Evolutionary conservation across 768 basidiomycete species (phyloP).

Genomic region (Baorangia bicolor): DNA sequence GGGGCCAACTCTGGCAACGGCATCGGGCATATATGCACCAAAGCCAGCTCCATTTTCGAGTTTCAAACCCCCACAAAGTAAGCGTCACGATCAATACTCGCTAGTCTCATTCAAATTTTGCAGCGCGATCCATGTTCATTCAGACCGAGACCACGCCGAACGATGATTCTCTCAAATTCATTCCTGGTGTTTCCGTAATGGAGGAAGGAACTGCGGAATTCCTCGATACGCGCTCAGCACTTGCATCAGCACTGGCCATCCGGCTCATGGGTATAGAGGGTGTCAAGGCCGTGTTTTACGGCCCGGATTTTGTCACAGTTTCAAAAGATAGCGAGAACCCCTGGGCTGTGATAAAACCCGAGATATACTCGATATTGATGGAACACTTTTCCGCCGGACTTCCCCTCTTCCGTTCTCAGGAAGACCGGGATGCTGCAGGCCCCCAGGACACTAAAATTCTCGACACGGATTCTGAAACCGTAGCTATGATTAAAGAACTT

Average conservation of each 20-base stretch:
- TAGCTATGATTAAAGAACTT: constrained; percentile 98
- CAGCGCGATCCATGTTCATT: constrained; percentile 93
- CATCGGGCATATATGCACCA: constrained; percentile 26
- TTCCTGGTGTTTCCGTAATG: constrained; percentile 90
- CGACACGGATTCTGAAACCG: constrained; percentile 93
- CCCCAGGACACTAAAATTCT: constrained; percentile 93
- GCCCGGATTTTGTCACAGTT: constrained; percentile 97
- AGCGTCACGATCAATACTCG: constrained; percentile 4
- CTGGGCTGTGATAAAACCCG: constrained; percentile 94
- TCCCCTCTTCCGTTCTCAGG: constrained; percentile 79
- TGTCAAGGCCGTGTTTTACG: constrained; percentile 86
- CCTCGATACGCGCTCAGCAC: constrained; percentile 81
- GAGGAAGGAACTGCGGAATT: constrained; percentile 90
- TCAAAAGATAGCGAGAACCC: constrained; percentile 83
- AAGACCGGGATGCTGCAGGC: constrained; percentile 77
- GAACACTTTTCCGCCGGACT: constrained; percentile 94
- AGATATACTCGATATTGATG: constrained; percentile 95
- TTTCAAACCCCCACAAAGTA: constrained; percentile 35
- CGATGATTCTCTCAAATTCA: constrained; percentile 96
- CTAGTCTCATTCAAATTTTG: not conserved
- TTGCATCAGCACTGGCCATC: constrained; percentile 92
- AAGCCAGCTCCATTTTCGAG: not conserved
- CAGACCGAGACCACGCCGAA: constrained; percentile 98
- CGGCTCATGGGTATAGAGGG: constrained; percentile 95
- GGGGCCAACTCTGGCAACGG: constrained; percentile 35